Conservation (phyloP, 345 rosid genomes). For the Luvunga scandens region DNA sequence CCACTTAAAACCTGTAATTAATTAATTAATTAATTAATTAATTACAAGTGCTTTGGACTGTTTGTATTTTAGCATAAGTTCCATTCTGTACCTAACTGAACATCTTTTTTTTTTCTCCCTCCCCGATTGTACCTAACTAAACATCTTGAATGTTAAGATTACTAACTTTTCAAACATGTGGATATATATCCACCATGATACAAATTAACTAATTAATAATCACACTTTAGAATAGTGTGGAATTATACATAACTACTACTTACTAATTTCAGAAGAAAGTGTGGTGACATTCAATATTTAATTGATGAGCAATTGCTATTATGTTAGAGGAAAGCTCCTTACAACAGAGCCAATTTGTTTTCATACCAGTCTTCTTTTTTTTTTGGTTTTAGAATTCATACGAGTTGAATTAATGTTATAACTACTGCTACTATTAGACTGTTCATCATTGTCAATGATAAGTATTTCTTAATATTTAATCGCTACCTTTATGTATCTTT, state of each 20-base stretch:
- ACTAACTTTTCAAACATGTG: background rate
- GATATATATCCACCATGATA: background rate
- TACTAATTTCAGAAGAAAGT: too few relatives aligned
- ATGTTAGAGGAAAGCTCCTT: too few relatives aligned
- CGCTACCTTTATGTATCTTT: too few relatives aligned
- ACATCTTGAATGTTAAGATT: background rate
- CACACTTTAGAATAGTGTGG: background rate
- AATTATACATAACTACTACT: background rate
- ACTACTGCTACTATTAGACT: too few relatives aligned
- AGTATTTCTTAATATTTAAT: too few relatives aligned
- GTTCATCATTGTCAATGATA: too few relatives aligned
- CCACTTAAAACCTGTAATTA: constrained; percentile 12
- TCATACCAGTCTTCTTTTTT: too few relatives aligned
- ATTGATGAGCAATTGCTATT: too few relatives aligned
- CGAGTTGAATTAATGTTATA: too few relatives aligned
- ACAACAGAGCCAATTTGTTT: too few relatives aligned
- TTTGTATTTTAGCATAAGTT: constrained; percentile 18
- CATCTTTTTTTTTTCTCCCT: background rate
- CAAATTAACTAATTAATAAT: background rate
- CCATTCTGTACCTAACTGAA: constrained; percentile 12
- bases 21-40: background rate
- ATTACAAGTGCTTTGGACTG: background rate
- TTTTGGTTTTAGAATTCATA: too few relatives aligned
- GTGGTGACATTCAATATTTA: too few relatives aligned
- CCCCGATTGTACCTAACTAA: background rate